Evolutionary conservation across 306 rosid species (phyloP), one percentile per base, ranked within the genome.

Genomic region (Glycine soja): DNA sequence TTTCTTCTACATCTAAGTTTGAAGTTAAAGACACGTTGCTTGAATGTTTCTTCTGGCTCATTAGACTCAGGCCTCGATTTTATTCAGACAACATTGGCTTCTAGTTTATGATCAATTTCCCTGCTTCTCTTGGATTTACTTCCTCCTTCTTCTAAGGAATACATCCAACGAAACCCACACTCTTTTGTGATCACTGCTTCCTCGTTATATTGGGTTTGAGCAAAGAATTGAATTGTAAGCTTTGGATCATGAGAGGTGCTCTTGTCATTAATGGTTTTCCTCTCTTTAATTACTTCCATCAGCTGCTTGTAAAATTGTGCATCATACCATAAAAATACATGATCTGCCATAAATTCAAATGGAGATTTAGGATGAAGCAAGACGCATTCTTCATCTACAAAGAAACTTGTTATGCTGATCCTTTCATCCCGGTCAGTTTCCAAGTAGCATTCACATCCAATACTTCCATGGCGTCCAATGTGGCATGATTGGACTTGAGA

Each of bases 101-200:
- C 18, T 38, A 9, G 4, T 24, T 15, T 43, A 12, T 38, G 8
- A 24, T 24, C 30, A 14, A n/a, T 34, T 9, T 66, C 10, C 18
- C 18, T 54, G 3, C 36, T 32, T 48, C 15, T 56, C 50, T 77
- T 38, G 10, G 8, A 59, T 24, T 10, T 3, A 4, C 3, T 0
- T 32, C 40, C 32, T 42, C 6, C 14, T 43, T 45, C 51, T 32
- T 47, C 30, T 8, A 1, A 57, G 63, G 63, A 57, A 57, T 52
- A 36, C 46, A 54, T 3, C 53, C 76, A 70, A 32, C 65, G 62
- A 5, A 72, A 0, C 45, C 87, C 43, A 67, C 83, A 78, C 70
- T 52, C 68, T 68, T 57, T 68, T 40, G 79, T 57, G 5, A 18
- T 51, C 5, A 4, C 9, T 1, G 7, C 40, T 36, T 7, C 80